Base-by-base conservation (phyloP, 2,329 filamentous ascomycete genomes). In the Penicillium sp. region DNA sequence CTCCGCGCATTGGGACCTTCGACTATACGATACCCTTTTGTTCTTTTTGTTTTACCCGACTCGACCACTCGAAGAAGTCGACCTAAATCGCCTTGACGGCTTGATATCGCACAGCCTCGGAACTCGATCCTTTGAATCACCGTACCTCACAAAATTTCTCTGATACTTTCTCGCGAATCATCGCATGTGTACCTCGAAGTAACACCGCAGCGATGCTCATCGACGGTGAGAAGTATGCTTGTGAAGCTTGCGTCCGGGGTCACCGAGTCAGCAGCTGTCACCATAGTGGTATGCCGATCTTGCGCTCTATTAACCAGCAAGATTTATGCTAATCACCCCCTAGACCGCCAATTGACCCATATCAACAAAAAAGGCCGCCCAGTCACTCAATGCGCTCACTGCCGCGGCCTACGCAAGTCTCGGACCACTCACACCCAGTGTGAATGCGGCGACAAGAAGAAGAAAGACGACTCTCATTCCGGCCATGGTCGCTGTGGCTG, bases 181-280 rank as follows among this genome's bases (percentile, higher is more conserved):
- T 71, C 68, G 68, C 68, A 71, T 71, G 68, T 69, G 61, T 64
- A 53, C 60, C 50, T 57, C 54, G 53, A 62, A 70, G 65, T 66
- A 65, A 66, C 63, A 49, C 41, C 64, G 60, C 61, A 62, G 61
- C 59, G 60, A 91, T 91, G 88, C 80, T 91, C 71, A 88, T 91
- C 72, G 85, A 95, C 80, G 92, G 92, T 73, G 89, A 95, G 78
- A 97, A 97, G 79, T 97, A 83, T 78, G 92, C 92, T 75, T 97
- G 92, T 80, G 89, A 95, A 77, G 91, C 91, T 76, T 99, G 93
- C 77, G 90, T 99, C 71, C 88, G 93, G 74, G 93, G 93, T 69
- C 93, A 99, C 78, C 89, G 93, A 70, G 93, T 99, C 70, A 97
- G 91, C 86, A 95, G 93, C 71, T 99, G 93, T 79, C 89, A 92